Evolutionary conservation across 352 stramenopile genomes (phyloP).

Genomic region (Phytophthora meadii): DNA sequence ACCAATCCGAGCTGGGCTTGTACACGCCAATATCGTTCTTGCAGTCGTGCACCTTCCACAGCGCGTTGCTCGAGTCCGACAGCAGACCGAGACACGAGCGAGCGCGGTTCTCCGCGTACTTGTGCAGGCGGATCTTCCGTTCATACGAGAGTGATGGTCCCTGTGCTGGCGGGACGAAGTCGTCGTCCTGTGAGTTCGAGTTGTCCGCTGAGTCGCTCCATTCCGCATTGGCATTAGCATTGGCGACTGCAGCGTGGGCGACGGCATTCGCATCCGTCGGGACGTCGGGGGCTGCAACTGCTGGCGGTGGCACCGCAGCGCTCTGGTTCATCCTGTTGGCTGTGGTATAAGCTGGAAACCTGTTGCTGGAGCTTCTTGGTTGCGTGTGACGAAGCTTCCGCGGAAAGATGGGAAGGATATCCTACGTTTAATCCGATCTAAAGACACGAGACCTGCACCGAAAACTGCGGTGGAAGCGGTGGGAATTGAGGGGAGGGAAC

Average conservation of each 20-base stretch:
- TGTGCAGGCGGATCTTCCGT: slow-evolving; percentile 84
- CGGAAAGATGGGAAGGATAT: slow-evolving; percentile 11
- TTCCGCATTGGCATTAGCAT: slow-evolving; percentile 31
- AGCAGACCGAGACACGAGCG: slow-evolving; percentile 80
- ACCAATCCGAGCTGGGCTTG: slow-evolving; percentile 89
- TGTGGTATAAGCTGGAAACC: too few relatives aligned
- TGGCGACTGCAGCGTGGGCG: slow-evolving; percentile 10
- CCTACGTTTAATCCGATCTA: background rate
- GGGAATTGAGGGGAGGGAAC: background rate
- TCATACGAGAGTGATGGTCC: slow-evolving; percentile 86
- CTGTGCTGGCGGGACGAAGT: slow-evolving; percentile 59
- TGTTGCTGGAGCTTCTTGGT: too few relatives aligned
- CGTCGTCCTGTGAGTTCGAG: slow-evolving; percentile 65
- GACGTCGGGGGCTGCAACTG: slow-evolving; percentile 3
- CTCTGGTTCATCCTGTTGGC: slow-evolving; percentile 28
- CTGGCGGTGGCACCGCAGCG: slow-evolving; percentile 8
- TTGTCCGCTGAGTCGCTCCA: slow-evolving; percentile 77
- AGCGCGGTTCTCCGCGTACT: slow-evolving; percentile 86
- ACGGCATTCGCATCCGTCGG: slow-evolving; percentile 17
- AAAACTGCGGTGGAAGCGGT: background rate
- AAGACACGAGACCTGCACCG: too few relatives aligned
- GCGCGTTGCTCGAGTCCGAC: slow-evolving; percentile 72
- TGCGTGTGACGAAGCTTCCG: slow-evolving; percentile 6
- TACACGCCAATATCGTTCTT: slow-evolving; percentile 86
- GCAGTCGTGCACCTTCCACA: slow-evolving; percentile 84